Base-by-base conservation (phyloP, 1,284 basidiomycete species). In the Hymenochaete sp. region DNA sequence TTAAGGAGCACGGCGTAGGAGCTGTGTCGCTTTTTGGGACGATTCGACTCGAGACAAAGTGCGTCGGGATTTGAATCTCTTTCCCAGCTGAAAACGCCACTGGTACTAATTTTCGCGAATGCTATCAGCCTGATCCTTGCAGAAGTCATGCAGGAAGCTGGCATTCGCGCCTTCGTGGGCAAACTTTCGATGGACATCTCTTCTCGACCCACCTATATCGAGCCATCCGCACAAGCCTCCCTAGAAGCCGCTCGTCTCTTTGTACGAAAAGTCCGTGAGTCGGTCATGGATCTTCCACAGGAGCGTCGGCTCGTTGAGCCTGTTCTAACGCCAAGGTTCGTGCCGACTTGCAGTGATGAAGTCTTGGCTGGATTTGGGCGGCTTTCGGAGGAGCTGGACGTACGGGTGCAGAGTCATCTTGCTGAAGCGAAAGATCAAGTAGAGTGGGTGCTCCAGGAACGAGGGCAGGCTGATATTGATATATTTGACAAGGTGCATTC, bases 171-270 rank as follows among this genome's bases (percentile, higher is more conserved):
- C 0, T 86, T 84, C 53, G 73, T 92, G 11, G 88, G 89, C 18
- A 92, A 92, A 58, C 66, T 92, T 10, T 87, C 84, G 0, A 90
- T 90, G 87, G 86, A 90, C 59, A 76, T 77, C 26, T 84, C 81
- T 5, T 73, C 77, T n/a, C 70, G 79, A 0, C 70, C 76, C 0
- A 73, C 79, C 0, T 92, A 92, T 59, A 66, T 74, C 35, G 89
- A 92, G 57, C 33, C 67, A 0, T 77, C 79, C 1, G 59, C 73
- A 1, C 49, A 61, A 3, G 63, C 60, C 6, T 71, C 86, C 1
- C 64, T 80, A 7, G 53, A 58, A 3, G 66, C 78, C 1, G 78
- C 77, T 0, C 53, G 60, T 11, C 64, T 67, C 0, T 92, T 91
- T 55, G 70, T 80, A 27, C 42, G 14, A 21, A 38, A 64, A 14